Evolutionary conservation across 495 filamentous ascomycete species (phyloP), one percentile per base, ranked within the genome.

Genomic region (Rhypophila decipiens): DNA sequence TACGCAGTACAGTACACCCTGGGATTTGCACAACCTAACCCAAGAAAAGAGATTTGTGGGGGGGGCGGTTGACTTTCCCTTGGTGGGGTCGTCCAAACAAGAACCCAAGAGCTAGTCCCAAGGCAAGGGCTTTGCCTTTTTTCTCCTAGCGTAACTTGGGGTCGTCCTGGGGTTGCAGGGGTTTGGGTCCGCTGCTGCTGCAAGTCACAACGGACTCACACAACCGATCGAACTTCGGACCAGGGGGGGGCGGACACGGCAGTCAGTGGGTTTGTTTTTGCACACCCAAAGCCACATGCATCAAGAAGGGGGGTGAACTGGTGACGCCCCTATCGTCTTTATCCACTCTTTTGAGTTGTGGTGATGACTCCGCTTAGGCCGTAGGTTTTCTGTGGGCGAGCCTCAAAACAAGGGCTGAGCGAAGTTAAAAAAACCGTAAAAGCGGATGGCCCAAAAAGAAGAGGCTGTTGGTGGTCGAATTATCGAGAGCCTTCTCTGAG

Each of bases 21-120:
- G n/a, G n/a, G n/a, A n/a, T n/a, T n/a, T n/a, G n/a, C n/a, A n/a
- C n/a, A n/a, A n/a, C n/a, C n/a, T n/a, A n/a, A n/a, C n/a, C n/a
- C 51, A 36, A 55, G 55, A 57, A 57, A 55, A 55, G 52, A 44
- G 51, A 44, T 35, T 49, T 47, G 52, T 57, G 49, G 51, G 47
- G 52, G 54, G 58, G 54, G 27, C 27, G 27, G n/a, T n/a, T n/a
- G n/a, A n/a, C 52, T 54, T 56, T 51, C 52, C 45, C 12, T 34
- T 10, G 10, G 31, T 34, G 22, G 44, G 27, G 27, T 31, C 27
- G 27, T 31, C 27, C 27, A 31, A 31, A 31, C 27, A 7, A 7
- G 27, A 7, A 13, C 7, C 27, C 47, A 5, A 42, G 39, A 23
- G 39, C 10, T n/a, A n/a, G n/a, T n/a, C n/a, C n/a, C n/a, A n/a